These are phyloP conservation scores for Cytospora paraplurivora DNA, from an alignment of 2,329 filamentous ascomycete genomes.

Conservation along the genomic window DNA sequence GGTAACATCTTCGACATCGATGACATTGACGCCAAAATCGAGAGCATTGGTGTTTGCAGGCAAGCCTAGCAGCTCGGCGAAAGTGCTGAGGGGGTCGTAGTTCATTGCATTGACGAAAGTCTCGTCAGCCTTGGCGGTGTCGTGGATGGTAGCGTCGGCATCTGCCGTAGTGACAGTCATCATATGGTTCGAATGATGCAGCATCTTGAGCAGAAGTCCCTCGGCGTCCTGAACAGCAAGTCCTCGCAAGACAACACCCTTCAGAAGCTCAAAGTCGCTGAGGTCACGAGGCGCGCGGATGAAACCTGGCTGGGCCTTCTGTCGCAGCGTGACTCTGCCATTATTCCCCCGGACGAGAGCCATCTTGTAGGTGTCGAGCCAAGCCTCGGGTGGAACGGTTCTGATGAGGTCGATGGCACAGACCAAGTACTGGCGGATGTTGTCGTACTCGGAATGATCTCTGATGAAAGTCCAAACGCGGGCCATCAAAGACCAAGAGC, in stretches of 20 bases:
- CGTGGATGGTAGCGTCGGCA: background rate
- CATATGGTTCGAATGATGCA: conserved; percentile 7
- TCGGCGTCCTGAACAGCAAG: conserved; percentile 6
- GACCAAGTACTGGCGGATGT: background rate
- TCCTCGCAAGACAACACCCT: background rate
- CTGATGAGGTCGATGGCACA: background rate
- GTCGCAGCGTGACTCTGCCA: background rate
- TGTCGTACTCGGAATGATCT: conserved; percentile 8
- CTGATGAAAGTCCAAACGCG: conserved; percentile 22
- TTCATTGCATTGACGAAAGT: background rate
- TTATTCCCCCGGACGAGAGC: background rate
- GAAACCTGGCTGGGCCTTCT: background rate
- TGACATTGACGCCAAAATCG: conserved; percentile 5
- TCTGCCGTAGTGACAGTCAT: conserved; percentile 2
- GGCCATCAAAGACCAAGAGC: conserved; percentile 10
- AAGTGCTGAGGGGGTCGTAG: conserved; percentile 1
- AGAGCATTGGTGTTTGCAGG: background rate
- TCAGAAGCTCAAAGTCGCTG: conserved; percentile 21
- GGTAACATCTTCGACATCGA: conserved; percentile 5
- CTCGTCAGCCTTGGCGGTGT: background rate
- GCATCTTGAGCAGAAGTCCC: conserved; percentile 6
- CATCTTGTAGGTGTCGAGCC: conserved; percentile 7
- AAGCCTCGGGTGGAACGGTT: conserved; percentile 6
- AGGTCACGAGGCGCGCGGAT: conserved; percentile 5
- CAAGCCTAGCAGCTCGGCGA: background rate